Evolutionary conservation across 1,139 yeast species (phyloP).

Genomic region (Pichia sp.): DNA sequence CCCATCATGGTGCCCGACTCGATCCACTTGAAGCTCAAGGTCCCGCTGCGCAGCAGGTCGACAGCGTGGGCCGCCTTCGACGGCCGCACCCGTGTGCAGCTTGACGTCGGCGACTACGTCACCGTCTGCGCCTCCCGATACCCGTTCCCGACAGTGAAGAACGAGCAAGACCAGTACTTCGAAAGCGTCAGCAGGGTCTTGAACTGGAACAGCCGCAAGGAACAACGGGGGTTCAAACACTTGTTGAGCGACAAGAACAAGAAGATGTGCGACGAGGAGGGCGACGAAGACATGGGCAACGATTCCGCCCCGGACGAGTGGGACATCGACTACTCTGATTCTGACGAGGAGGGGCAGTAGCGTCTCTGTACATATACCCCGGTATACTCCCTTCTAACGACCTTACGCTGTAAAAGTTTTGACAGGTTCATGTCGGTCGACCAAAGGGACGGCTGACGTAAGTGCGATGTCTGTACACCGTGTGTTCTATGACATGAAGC

Average conservation of each 20-base stretch:
- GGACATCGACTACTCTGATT: conserved; percentile 33
- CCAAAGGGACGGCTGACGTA: no score
- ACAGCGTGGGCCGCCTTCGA: conserved; percentile 93
- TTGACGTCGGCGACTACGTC: conserved; percentile 70
- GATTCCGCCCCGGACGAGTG: conserved; percentile 19
- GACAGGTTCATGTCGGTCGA: no score
- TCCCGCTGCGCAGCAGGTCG: conserved; percentile 63
- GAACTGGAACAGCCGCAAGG: conserved; percentile 83
- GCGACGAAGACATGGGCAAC: conserved; percentile 13
- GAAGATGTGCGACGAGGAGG: conserved; percentile 32
- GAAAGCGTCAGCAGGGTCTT: conserved; percentile 79
- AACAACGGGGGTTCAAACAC: conserved; percentile 69
- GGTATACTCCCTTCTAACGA: neutral
- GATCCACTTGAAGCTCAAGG: conserved; percentile 71
- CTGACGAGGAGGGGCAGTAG: neutral
- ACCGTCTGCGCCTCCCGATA: conserved; percentile 73
- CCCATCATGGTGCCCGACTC: conserved; percentile 86
- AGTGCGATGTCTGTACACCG: no score
- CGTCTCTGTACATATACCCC: neutral
- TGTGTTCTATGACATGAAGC: no score
- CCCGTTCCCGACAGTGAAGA: conserved; percentile 81
- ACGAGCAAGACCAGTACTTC: conserved; percentile 72
- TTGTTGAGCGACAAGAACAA: conserved; percentile 47
- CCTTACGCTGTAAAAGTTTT: neutral
- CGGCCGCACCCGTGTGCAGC: conserved; percentile 72